Conservation (phyloP, 2,329 filamentous ascomycete species). For the Calycina herbarum region DNA sequence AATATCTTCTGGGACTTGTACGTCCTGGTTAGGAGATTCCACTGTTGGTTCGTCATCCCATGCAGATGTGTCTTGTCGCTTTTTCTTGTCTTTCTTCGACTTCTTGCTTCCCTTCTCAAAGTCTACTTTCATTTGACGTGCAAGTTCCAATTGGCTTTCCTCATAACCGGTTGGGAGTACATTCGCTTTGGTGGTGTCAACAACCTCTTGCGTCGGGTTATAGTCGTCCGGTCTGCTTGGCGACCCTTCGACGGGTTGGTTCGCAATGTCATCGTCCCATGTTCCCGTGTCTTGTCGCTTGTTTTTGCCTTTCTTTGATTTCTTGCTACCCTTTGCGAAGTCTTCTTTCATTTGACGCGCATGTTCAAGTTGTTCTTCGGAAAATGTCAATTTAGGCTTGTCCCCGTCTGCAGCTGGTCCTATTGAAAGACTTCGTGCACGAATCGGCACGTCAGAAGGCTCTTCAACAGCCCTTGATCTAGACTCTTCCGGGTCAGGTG, state of each 20-base stretch:
- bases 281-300: slow-evolving; percentile 16
- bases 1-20: slow-evolving; percentile 8
- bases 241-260: slow-evolving; percentile 10
- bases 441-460: slow-evolving; percentile 18
- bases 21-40: not conserved
- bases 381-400: slow-evolving; percentile 27
- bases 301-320: slow-evolving; percentile 35
- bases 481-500: slow-evolving; percentile 27
- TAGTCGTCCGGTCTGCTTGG: slow-evolving; percentile 2
- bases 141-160: slow-evolving; percentile 33
- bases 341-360: slow-evolving; percentile 33
- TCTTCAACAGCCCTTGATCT: slow-evolving; percentile 29
- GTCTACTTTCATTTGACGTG: slow-evolving; percentile 32
- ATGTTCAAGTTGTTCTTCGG: slow-evolving; percentile 34
- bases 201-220: not conserved
- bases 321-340: slow-evolving; percentile 30
- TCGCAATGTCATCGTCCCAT: slow-evolving; percentile 19
- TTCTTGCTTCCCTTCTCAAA: slow-evolving; percentile 29
- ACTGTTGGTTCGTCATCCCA: slow-evolving; percentile 20
- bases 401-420: slow-evolving; percentile 22
- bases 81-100: slow-evolving; percentile 37
- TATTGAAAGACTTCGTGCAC: slow-evolving; percentile 33
- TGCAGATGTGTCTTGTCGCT: slow-evolving; percentile 26
- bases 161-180: slow-evolving; percentile 27
- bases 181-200: slow-evolving; percentile 14